Conservation (phyloP, 169 alveolate species). For the Plasmodium vinckei region DNA sequence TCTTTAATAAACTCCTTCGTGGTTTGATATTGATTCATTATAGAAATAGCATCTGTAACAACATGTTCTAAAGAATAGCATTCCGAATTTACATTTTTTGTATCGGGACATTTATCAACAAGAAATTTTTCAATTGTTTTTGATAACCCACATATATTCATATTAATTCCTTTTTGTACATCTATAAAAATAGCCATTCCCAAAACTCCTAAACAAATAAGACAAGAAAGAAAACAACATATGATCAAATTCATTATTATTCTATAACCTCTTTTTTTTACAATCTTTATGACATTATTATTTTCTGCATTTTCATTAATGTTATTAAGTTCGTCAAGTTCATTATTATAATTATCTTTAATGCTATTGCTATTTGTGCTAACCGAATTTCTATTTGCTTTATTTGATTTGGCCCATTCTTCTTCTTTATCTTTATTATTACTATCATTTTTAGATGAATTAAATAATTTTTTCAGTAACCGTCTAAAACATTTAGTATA, state of each 20-base stretch:
- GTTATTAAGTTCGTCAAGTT: neutral
- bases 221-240: conserved; percentile 4
- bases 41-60: neutral
- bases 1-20: neutral
- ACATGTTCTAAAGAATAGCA: conserved; percentile 39
- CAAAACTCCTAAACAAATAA: conserved; percentile 10
- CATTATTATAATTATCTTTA: neutral
- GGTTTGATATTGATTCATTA: conserved; percentile 14
- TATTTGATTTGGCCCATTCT: neutral
- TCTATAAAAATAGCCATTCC: neutral
- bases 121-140: conserved; percentile 9
- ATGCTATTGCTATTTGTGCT: neutral
- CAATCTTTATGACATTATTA: conserved; percentile 1
- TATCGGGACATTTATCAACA: conserved; percentile 15
- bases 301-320: conserved; percentile 1
- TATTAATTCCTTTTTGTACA: conserved; percentile 29
- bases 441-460: neutral
- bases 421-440: neutral
- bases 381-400: neutral
- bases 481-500: conserved; percentile 33
- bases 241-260: conserved; percentile 1
- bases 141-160: conserved; percentile 22
- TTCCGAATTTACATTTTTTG: neutral
- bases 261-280: conserved; percentile 2
- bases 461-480: conserved; percentile 4